Conservation (phyloP, 75 land plant genomes). For the Cunninghamia lanceolata region DNA sequence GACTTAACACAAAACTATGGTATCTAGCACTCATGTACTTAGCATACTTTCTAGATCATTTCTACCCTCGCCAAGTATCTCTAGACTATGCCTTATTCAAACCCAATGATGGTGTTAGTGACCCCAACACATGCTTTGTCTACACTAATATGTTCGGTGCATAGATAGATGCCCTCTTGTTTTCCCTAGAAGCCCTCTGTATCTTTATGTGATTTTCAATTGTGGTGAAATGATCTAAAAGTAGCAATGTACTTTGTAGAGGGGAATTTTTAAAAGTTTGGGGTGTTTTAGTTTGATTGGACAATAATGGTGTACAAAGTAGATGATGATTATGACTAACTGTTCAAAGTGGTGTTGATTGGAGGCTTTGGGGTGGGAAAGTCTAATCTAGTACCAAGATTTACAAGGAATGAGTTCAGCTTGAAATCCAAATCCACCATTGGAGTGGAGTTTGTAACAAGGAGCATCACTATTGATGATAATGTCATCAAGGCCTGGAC, state of each 20-base stretch:
- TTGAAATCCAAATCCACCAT: constrained; percentile 65
- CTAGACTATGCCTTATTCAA: no score
- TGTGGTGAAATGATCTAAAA: not conserved
- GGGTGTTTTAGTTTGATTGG: not conserved
- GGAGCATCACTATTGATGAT: constrained; percentile 50
- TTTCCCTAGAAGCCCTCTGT: no score
- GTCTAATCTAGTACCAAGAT: constrained; percentile 46
- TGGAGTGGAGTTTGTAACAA: constrained; percentile 65
- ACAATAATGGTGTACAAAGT: constrained; percentile 34
- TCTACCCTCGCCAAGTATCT: no score
- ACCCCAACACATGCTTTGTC: no score
- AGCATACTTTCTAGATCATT: no score
- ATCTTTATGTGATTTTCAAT: not conserved
- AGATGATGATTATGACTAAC: constrained; percentile 60
- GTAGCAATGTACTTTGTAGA: not conserved
- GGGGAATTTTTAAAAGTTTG: not conserved
- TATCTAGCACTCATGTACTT: no score
- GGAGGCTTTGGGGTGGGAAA: constrained; percentile 58
- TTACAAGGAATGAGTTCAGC: constrained; percentile 58
- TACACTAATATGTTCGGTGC: no score
- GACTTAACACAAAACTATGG: no score
- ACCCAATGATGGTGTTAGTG: no score
- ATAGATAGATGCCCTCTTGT: no score
- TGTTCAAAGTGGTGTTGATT: constrained; percentile 59
- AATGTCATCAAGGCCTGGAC: constrained; percentile 64